Evolutionary conservation across 495 filamentous ascomycete species (phyloP), one percentile per base, ranked within the genome.

Genomic region (Podospora fimiseda): DNA sequence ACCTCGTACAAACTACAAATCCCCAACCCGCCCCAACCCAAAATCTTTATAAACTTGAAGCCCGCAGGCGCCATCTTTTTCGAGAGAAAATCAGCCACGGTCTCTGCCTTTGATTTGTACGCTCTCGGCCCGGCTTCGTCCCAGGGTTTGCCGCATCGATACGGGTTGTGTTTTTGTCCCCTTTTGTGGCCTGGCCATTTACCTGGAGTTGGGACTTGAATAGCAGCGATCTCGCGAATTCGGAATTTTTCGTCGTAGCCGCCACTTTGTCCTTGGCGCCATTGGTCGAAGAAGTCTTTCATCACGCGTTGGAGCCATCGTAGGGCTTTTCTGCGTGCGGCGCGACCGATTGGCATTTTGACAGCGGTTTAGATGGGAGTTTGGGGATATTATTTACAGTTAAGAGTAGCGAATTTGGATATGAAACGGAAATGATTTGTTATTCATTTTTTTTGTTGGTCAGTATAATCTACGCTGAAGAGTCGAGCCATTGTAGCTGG

Each of bases 11-110:
- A 9, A 6, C 38, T 43, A 15, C 20, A 36, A 11, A 51, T 22
- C n/a, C 48, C 48, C 2, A 51, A 14, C 14, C 48, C 48, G 2
- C 48, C 48, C 48, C 48, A 51, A 4, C 48, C 48, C 6, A 51
- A 22, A 23, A 42, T 19, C 38, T 51, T 51, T 21, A 51, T 23
- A 18, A 27, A 30, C 38, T 22, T 39, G 38, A 51, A 51, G 0
- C 39, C 38, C 4, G 38, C 48, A 4, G n/a, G n/a, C 37, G 7
- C 6, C 48, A 51, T 51, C 9, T 36, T 2, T 18, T 16, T 16
- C 6, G 16, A 6, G 4, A 41, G 39, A 5, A n/a, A 4, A 4
- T 7, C 39, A 13, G 8, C 19, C 2, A 23, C 21, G 9, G 23
- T 15, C 39, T 24, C 37, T 9, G 49, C 49, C 15, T 15, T n/a